Base-by-base conservation (phyloP, 2,329 filamentous ascomycete species). In the Westerdykella ornata region DNA sequence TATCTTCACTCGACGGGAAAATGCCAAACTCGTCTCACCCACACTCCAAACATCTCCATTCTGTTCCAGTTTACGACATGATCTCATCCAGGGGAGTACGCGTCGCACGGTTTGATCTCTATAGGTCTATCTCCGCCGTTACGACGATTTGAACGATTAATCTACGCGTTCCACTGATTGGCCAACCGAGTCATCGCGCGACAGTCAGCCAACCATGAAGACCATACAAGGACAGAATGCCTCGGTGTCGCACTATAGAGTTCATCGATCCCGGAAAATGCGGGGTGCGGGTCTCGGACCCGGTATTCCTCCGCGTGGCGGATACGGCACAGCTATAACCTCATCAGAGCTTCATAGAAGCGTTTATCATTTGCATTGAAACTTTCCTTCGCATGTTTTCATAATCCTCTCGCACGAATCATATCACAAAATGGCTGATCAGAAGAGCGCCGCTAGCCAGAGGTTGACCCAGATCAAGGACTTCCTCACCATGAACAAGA, bases 401-500 rank as follows among this genome's bases (percentile, higher is more conserved):
- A 26, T 39, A 14, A 18, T 16, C 13, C 28, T 22, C 22, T 17
- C n/a, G 33, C n/a, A 28, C 33, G 13, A 12, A 20, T 12, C 11
- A 12, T 16, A 13, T 17, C 35, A 26, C 35, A 56, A 29, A 14
- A 68, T 67, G 64, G 40, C 63, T 4, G 57, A 66, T 3, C 50
- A 52, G 19, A 66, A 65, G 38, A 61, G 42, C 32, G 54, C 56
- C 12, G 52, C 63, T 7, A 56, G 46, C 33, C 57, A 56, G 41
- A 63, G 69, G 37, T 52, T 72, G 40, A 66, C 59, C 18, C 68
- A 72, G 43, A 64, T 71, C 47, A 70, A 65, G 38, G 68, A 71
- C 48, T 66, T 71, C 39, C 46, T 73, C 17, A 70, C 67, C 1
- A 61, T 67, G 57, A 67, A 67, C 45, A 72, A 72, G 49, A 69